Evolutionary conservation across 176 grass and related monocot species (phyloP).

Genomic region (Echinochloa phyllopogon): DNA sequence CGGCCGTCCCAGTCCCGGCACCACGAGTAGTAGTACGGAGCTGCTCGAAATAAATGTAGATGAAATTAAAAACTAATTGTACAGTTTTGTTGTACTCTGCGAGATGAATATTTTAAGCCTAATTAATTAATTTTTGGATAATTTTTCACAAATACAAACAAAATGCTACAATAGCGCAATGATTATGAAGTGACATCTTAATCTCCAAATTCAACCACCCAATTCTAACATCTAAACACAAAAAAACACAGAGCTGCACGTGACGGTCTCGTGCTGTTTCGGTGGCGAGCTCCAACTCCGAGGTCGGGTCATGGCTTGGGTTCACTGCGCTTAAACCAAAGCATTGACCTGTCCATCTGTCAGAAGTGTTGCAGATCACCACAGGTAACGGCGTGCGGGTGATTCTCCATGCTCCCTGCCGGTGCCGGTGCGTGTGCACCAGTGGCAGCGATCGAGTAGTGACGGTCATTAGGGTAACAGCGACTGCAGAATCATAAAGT

Average conservation of each 20-base stretch:
- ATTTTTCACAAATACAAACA: too few species aligned
- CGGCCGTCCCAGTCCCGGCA: not conserved
- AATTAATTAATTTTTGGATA: too few species aligned
- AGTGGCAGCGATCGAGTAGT: not conserved
- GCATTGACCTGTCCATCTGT: conserved; percentile 41
- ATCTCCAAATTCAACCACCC: too few species aligned
- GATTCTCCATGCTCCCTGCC: conserved; percentile 41
- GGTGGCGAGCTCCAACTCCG: conserved; percentile 17
- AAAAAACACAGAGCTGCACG: conserved; percentile 14
- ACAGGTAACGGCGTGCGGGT: conserved; percentile 11
- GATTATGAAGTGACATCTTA: too few species aligned
- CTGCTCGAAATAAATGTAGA: conserved; percentile 4
- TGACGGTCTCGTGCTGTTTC: conserved; percentile 34
- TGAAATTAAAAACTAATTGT: too few species aligned
- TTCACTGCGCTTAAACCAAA: conserved; percentile 27
- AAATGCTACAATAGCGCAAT: too few species aligned
- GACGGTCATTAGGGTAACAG: not conserved
- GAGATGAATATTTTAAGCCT: too few species aligned
- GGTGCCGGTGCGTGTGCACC: not conserved
- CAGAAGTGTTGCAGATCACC: conserved; percentile 5
- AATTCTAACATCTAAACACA: too few species aligned
- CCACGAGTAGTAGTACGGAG: not conserved
- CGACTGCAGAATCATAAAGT: not conserved
- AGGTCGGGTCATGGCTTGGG: not conserved
- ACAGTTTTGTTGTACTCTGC: too few species aligned